These are phyloP conservation scores for Haplosporangium gracile DNA, from an alignment of 192 early-diverging fungal species.

Conservation along the genomic window DNA sequence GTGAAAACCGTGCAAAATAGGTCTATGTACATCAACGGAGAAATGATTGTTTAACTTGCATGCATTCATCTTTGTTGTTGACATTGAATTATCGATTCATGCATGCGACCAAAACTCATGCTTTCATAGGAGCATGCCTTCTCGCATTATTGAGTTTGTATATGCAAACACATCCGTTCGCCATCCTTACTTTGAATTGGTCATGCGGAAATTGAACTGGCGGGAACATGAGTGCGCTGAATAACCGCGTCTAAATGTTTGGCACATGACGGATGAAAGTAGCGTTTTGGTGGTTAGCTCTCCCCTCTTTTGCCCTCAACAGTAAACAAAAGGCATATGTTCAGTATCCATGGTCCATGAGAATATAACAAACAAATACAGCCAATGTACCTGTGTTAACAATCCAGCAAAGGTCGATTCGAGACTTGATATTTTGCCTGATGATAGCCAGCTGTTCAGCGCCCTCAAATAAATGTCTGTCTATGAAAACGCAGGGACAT, in stretches of 20 bases:
- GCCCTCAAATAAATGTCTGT: slow-evolving; percentile 37
- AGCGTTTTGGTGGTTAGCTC: not conserved
- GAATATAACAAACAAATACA: not conserved
- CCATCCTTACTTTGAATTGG: slow-evolving; percentile 32
- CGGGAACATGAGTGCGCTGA: slow-evolving; percentile 40
- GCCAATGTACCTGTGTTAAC: slow-evolving; percentile 18
- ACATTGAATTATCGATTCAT: not conserved
- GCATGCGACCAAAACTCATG: not conserved
- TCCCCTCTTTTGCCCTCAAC: not conserved
- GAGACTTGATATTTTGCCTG: slow-evolving; percentile 12
- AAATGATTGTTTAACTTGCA: not conserved
- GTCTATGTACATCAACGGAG: slow-evolving; percentile 11
- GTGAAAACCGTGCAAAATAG: slow-evolving; percentile 29
- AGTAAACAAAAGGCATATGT: not conserved
- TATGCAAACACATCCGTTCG: not conserved
- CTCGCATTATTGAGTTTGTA: not conserved
- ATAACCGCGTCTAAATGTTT: slow-evolving; percentile 19
- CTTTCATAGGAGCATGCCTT: not conserved
- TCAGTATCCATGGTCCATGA: not conserved
- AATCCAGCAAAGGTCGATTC: slow-evolving; percentile 17
- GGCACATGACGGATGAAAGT: not conserved
- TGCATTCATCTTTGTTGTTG: not conserved
- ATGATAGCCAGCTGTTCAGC: slow-evolving; percentile 20
- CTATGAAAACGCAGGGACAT: slow-evolving; percentile 3
- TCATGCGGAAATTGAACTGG: slow-evolving; percentile 41